These are phyloP conservation scores for Hericium coralloides DNA, from an alignment of 768 basidiomycete genomes.

Conservation along the genomic window DNA sequence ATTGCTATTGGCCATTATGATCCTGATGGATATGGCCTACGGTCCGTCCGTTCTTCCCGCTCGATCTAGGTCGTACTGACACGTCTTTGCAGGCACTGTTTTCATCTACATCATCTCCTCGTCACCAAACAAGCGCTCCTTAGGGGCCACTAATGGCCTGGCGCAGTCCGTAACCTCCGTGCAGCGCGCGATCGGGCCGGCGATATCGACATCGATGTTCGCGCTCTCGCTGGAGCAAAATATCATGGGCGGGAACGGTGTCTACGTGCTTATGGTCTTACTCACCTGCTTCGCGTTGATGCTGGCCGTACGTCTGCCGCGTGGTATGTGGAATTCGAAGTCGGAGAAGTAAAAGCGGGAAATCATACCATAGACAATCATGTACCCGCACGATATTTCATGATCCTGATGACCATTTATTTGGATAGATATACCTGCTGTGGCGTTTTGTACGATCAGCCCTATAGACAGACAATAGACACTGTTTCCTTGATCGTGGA, in stretches of 20 bases:
- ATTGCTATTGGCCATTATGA: neutral
- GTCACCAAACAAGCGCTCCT: conserved; percentile 18
- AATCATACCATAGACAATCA: too few relatives aligned
- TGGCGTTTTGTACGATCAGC: too few relatives aligned
- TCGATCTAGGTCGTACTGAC: neutral
- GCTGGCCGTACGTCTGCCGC: neutral
- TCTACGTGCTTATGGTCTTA: conserved; percentile 14
- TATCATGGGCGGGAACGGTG: conserved; percentile 34
- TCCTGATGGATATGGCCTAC: neutral
- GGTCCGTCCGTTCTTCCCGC: conserved; percentile 26
- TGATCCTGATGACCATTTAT: too few relatives aligned
- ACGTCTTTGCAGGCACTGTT: conserved; percentile 10
- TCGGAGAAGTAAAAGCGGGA: too few relatives aligned
- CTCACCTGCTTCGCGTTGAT: neutral
- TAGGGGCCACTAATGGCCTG: conserved; percentile 44
- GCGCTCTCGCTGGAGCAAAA: conserved; percentile 35
- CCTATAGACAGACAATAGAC: too few relatives aligned
- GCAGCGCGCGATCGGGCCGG: conserved; percentile 41
- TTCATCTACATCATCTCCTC: conserved; percentile 23
- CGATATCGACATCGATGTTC: conserved; percentile 43
- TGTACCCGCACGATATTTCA: too few relatives aligned
- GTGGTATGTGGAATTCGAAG: neutral
- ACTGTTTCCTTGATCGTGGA: too few relatives aligned
- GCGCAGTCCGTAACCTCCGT: conserved; percentile 41
- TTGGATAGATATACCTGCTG: too few relatives aligned